Percentiles rank a stretch among this genome's conserved stretches.
Evolutionary conservation across 2,329 filamentous ascomycete species (phyloP).

Genomic region (Aspergillus pseudoterreus): DNA sequence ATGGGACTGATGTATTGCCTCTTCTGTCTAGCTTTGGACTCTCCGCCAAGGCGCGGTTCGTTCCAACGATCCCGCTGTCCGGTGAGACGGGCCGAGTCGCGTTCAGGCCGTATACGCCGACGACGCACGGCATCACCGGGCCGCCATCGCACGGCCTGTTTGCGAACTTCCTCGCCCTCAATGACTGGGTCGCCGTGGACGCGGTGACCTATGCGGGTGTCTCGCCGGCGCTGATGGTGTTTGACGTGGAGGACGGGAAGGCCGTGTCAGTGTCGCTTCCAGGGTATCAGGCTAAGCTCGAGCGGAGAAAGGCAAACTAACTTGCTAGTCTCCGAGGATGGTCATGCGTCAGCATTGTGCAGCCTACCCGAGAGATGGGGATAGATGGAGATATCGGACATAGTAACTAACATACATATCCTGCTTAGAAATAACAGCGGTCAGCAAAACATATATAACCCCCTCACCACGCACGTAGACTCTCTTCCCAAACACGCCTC

Average conservation of each 20-base stretch:
- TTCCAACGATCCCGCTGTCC: conserved; percentile 15
- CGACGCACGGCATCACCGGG: conserved; percentile 3
- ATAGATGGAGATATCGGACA: not conserved
- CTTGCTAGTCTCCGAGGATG: not conserved
- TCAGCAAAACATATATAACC: not conserved
- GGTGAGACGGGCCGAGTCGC: conserved; percentile 14
- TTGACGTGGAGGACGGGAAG: conserved; percentile 24
- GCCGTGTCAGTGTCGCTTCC: conserved; percentile 15
- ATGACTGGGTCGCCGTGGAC: conserved; percentile 18
- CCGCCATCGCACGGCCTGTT: conserved; percentile 7
- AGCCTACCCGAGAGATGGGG: not conserved
- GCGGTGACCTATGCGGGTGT: conserved; percentile 19
- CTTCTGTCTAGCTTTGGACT: conserved; percentile 1
- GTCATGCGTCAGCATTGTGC: not conserved
- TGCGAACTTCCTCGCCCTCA: conserved; percentile 15
- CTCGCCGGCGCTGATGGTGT: conserved; percentile 22
- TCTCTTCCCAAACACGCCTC: not conserved
- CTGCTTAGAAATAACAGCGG: not conserved
- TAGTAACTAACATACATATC: not conserved
- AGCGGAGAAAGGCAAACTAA: not conserved
- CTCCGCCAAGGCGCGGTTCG: conserved; percentile 12
- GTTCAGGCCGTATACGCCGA: conserved; percentile 15
- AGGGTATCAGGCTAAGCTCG: conserved; percentile 16
- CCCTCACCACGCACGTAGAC: not conserved
- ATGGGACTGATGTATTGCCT: conserved; percentile 26